Evolutionary conservation across 805 yeast species (phyloP).

Genomic region (Clavispora asparagi): DNA sequence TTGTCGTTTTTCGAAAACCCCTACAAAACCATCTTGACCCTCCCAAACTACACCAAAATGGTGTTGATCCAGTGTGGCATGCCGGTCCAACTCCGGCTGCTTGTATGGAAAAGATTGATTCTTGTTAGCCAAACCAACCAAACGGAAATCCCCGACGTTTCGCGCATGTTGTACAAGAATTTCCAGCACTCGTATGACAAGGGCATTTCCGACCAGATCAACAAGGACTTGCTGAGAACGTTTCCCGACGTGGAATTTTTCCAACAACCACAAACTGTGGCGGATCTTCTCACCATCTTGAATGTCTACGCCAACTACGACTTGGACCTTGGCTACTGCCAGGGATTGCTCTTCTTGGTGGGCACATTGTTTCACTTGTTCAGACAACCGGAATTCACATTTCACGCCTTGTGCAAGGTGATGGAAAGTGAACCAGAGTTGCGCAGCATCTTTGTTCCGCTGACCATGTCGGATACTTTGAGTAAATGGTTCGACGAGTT

Average conservation of each 20-base stretch:
- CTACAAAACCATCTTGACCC: slow-evolving; percentile 38
- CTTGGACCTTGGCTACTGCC: slow-evolving; percentile 64
- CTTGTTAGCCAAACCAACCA: slow-evolving; percentile 24
- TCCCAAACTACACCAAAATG: slow-evolving; percentile 45
- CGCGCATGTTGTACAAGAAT: slow-evolving; percentile 29
- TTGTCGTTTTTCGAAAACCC: slow-evolving; percentile 40
- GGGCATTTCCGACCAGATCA: slow-evolving; percentile 41
- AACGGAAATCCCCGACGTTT: slow-evolving; percentile 28
- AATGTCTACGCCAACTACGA: slow-evolving; percentile 63
- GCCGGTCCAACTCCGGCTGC: slow-evolving; percentile 38
- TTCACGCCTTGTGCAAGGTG: slow-evolving; percentile 48
- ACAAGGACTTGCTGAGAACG: slow-evolving; percentile 56
- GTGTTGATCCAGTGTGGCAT: slow-evolving; percentile 40
- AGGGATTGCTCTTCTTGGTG: slow-evolving; percentile 59
- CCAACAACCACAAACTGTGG: slow-evolving; percentile 37
- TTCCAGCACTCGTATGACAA: slow-evolving; percentile 39
- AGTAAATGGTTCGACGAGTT: slow-evolving; percentile 50
- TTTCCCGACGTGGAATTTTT: slow-evolving; percentile 53
- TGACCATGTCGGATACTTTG: slow-evolving; percentile 51
- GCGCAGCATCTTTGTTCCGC: slow-evolving; percentile 45
- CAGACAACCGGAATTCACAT: slow-evolving; percentile 36
- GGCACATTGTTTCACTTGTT: slow-evolving; percentile 48
- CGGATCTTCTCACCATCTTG: slow-evolving; percentile 46
- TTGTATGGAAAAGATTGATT: slow-evolving; percentile 41
- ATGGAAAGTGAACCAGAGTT: slow-evolving; percentile 53